These are phyloP conservation scores for Candida glaebosa DNA, from an alignment of 805 yeast species.

Conservation along the genomic window DNA sequence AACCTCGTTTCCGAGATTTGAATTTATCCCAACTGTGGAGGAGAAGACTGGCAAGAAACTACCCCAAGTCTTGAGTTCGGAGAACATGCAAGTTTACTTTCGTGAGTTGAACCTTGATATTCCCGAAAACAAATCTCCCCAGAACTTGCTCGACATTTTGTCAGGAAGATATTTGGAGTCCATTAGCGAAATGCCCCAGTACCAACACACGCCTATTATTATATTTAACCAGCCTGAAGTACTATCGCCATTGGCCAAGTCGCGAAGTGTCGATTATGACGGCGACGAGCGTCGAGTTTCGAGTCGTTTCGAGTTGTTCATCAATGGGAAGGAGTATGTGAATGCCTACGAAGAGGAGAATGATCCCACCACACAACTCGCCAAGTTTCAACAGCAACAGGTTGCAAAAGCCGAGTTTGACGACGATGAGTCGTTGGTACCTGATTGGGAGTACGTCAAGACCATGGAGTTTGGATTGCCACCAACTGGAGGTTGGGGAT, in stretches of 20 bases:
- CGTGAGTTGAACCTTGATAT: constrained; percentile 28
- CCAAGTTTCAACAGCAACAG: constrained; percentile 62
- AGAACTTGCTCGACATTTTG: constrained; percentile 62
- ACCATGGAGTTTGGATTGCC: constrained; percentile 93
- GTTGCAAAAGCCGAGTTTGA: constrained; percentile 40
- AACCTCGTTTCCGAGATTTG: constrained; percentile 35
- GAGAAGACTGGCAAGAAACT: constrained; percentile 43
- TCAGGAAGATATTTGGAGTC: constrained; percentile 65
- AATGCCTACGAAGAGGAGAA: constrained; percentile 98
- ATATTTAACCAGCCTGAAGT: constrained; percentile 79
- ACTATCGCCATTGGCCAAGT: constrained; percentile 87
- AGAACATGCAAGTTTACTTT: constrained; percentile 40
- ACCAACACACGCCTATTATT: constrained; percentile 55
- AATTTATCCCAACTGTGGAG: constrained; percentile 67
- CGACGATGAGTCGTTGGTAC: constrained; percentile 62
- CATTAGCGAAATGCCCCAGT: constrained; percentile 32
- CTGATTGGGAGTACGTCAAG: constrained; percentile 69
- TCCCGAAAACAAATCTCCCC: constrained; percentile 45
- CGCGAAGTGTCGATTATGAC: constrained; percentile 31
- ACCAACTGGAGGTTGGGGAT: constrained; percentile 98
- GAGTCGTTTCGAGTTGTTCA: constrained; percentile 79
- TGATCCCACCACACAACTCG: constrained; percentile 67
- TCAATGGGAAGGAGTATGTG: constrained; percentile 74
- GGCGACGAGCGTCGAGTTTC: constrained; percentile 43
- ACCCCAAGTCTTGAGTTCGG: constrained; percentile 43